Conservation (phyloP, 768 basidiomycete genomes). For the Kwoniella mangroviensis region DNA sequence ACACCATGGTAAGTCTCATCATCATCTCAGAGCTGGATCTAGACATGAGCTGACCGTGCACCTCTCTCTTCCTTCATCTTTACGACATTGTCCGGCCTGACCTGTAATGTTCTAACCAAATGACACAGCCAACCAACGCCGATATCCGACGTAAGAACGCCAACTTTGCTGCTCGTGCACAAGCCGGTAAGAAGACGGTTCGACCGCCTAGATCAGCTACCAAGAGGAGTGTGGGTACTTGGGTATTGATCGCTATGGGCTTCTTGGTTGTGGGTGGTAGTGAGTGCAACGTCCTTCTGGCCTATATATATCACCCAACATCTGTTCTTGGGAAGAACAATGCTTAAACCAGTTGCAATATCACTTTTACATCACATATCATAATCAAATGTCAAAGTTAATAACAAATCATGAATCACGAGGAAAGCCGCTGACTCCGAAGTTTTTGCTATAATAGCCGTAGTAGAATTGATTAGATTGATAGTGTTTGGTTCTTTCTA, state of each 20-base stretch:
- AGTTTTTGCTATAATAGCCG: constrained; percentile 24
- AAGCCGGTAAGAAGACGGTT: constrained; percentile 44
- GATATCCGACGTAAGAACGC: constrained; percentile 54
- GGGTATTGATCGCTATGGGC: constrained; percentile 49
- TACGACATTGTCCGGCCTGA: not conserved
- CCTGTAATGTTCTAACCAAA: not conserved
- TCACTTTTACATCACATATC: too few relatives aligned
- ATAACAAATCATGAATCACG: too few relatives aligned
- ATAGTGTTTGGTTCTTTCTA: constrained; percentile 35
- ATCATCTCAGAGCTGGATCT: too few relatives aligned
- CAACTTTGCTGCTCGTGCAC: constrained; percentile 48
- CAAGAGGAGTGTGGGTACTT: constrained; percentile 39
- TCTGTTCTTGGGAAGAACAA: not conserved
- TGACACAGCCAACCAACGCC: constrained; percentile 45
- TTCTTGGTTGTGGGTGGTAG: constrained; percentile 51
- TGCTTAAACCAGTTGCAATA: too few relatives aligned
- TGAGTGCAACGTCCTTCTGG: constrained; percentile 31
- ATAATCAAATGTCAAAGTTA: too few relatives aligned
- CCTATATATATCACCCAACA: not conserved
- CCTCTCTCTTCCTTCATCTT: not conserved
- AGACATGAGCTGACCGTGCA: not conserved
- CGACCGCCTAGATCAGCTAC: constrained; percentile 41
- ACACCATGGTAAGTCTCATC: too few relatives aligned
- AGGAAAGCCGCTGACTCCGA: too few relatives aligned
- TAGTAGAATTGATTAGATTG: constrained; percentile 44